Base-by-base conservation (phyloP, 345 rosid genomes). In the Arabis hirsuta region DNA sequence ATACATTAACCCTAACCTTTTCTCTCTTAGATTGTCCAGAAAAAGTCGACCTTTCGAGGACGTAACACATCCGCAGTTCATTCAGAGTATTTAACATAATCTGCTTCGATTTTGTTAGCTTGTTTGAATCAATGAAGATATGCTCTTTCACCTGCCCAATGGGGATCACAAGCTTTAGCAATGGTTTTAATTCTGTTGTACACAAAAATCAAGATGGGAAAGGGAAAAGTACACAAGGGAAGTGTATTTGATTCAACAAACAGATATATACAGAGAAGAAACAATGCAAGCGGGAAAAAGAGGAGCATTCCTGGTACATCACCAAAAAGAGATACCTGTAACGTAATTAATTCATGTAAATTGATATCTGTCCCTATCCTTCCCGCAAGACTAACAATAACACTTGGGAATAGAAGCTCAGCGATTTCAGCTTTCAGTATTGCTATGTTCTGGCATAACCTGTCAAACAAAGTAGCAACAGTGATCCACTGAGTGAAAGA, bases 371-470 rank as follows among this genome's bases (percentile, higher is more conserved):
- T 41, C 67, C 84, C 83, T 74, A 78, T 83, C 79, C 82, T 88
- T 73, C 81, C 79, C 12, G 95, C 92, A 39, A 94, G 81, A 84
- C 88, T 87, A 73, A 87, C 92, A 79, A 89, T 57, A 54, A 88
- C 84, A 79, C 81, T 82, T 12, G 97, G 88, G 62, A 94, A 82
- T 39, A 91, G 79, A 77, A 94, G 91, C 90, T 91, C 97, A 58
- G 97, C 88, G 50, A 84, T 89, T 83, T 94, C 97, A 53, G 95
- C 83, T 81, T 94, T 94, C 73, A 86, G 74, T 77, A 85, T 61
- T 69, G 85, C 90, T 68, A 94, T 82, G 76, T 88, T 90, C 81
- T 89, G 98, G 73, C 91, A 94, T 78, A 94, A 82, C 83, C 98
- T 94, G 85, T 51, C 73, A 77, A 51, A 48, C 32, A 55, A 72